Evolutionary conservation across 1,284 basidiomycete genomes (phyloP).

Genomic region (Limonomyces culmigenus): DNA sequence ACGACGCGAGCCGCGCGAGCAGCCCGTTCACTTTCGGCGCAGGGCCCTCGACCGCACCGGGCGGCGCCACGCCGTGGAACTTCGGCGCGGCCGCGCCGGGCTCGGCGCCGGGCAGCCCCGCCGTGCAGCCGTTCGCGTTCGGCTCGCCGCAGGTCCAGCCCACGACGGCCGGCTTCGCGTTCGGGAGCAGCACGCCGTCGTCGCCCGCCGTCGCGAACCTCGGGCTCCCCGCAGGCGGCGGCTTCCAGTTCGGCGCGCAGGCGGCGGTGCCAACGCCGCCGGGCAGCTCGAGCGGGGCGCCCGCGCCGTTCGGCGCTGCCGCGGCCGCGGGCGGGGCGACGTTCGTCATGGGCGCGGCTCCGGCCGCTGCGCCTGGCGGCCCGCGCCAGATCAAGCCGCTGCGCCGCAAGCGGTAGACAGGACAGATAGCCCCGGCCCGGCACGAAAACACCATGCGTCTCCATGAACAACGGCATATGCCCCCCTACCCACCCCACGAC

Average conservation of each 20-base stretch:
- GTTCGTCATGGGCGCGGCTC: constrained; percentile 40
- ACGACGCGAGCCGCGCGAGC: not conserved
- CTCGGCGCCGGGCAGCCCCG: not conserved
- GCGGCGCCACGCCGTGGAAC: not conserved
- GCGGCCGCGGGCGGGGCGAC: constrained; percentile 22
- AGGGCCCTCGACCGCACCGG: constrained; percentile 3
- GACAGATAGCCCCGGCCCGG: too few relatives aligned
- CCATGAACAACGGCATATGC: too few relatives aligned
- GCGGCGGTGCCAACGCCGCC: constrained; percentile 16
- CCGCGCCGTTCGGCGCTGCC: constrained; percentile 13
- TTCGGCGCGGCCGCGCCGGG: not conserved
- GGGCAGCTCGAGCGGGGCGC: constrained; percentile 12
- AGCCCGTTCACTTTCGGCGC: constrained; percentile 19
- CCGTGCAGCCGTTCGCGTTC: constrained; percentile 7
- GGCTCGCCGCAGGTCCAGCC: constrained; percentile 9
- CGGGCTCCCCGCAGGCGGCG: not conserved
- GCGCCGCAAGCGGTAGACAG: too few relatives aligned
- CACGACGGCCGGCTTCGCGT: constrained; percentile 8
- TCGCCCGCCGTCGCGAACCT: constrained; percentile 8
- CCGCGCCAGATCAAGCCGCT: constrained; percentile 35
- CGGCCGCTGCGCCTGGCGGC: constrained; percentile 17
- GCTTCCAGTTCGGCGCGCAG: constrained; percentile 6
- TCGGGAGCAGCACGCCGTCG: constrained; percentile 13
- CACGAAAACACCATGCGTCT: too few relatives aligned
- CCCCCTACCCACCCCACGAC: too few relatives aligned